Conservation (phyloP, 768 basidiomycete genomes). For the Dioszegia hungarica region DNA sequence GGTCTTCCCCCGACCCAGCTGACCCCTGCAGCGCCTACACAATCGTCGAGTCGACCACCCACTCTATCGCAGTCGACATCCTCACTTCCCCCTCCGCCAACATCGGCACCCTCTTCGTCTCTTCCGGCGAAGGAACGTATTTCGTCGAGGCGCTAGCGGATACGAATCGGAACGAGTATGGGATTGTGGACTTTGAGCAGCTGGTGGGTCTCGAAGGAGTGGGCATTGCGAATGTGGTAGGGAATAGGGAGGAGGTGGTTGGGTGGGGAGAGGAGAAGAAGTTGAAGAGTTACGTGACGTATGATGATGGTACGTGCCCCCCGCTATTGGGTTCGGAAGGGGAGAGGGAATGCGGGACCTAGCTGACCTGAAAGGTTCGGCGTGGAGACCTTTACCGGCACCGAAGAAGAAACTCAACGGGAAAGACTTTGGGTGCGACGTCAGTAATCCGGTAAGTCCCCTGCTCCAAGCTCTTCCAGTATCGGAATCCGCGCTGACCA, state of each 20-base stretch:
- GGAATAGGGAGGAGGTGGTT: constrained; percentile 79
- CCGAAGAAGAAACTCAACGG: constrained; percentile 61
- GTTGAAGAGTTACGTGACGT: constrained; percentile 75
- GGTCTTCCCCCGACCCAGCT: background rate
- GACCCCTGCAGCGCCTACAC: constrained; percentile 64
- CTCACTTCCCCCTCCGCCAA: constrained; percentile 58
- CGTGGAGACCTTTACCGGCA: constrained; percentile 68
- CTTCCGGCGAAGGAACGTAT: constrained; percentile 92
- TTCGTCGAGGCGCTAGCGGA: constrained; percentile 86
- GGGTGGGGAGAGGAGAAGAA: constrained; percentile 64
- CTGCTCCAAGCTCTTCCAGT: background rate
- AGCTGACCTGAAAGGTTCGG: constrained; percentile 54
- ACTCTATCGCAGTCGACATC: constrained; percentile 92
- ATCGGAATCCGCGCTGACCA: background rate
- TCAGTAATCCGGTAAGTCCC: constrained; percentile 50
- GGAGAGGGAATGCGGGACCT: background rate
- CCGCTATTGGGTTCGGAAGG: too few species aligned
- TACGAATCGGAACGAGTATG: constrained; percentile 81
- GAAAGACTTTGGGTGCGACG: constrained; percentile 61
- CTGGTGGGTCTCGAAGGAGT: constrained; percentile 58
- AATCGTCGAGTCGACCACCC: constrained; percentile 85
- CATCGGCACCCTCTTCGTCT: constrained; percentile 89
- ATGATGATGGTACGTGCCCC: constrained; percentile 76
- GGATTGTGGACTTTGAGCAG: constrained; percentile 90
- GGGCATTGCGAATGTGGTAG: constrained; percentile 81